Percentiles rank a stretch among this genome's conserved stretches.
Evolutionary conservation across 2,329 filamentous ascomycete genomes (phyloP).

Genomic region (Lecanicillium sp.): DNA sequence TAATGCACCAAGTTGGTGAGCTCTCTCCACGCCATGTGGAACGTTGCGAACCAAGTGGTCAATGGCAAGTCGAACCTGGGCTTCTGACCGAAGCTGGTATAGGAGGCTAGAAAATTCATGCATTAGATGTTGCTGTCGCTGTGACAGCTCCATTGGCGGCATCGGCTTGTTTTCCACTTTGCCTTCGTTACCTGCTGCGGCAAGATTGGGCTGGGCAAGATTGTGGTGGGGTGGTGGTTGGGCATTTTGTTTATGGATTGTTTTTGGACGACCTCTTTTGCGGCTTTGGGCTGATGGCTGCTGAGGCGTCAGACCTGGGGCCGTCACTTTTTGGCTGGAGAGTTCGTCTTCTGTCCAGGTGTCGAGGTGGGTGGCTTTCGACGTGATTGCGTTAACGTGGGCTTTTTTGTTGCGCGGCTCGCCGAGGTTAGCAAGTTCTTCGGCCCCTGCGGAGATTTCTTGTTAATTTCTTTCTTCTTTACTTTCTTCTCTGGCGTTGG

Average conservation of each 20-base stretch:
- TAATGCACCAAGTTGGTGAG: conserved; percentile 14
- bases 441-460: conserved; percentile 18
- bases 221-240: no score
- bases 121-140: not conserved
- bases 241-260: no score
- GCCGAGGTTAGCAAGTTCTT: conserved; percentile 15
- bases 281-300: no score
- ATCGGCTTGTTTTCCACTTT: no score
- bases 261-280: no score
- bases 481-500: conserved; percentile 17
- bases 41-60: conserved; percentile 42
- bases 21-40: conserved; percentile 14
- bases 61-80: conserved; percentile 57
- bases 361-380: no score
- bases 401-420: conserved; percentile 10
- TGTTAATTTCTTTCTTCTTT: conserved; percentile 24
- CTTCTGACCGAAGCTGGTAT: conserved; percentile 51
- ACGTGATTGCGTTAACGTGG: conserved; percentile 11
- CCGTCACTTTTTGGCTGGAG: no score
- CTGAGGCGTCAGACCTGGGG: no score
- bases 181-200: no score
- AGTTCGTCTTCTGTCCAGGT: no score
- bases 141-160: not conserved
- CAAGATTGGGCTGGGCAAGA: no score
- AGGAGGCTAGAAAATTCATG: conserved; percentile 5